A percentile compares a stretch with the other conserved stretches of the same genome.
These are phyloP conservation scores for Chrysoporthe austroafricana DNA, from an alignment of 2,329 filamentous ascomycete genomes.

Conservation along the genomic window DNA sequence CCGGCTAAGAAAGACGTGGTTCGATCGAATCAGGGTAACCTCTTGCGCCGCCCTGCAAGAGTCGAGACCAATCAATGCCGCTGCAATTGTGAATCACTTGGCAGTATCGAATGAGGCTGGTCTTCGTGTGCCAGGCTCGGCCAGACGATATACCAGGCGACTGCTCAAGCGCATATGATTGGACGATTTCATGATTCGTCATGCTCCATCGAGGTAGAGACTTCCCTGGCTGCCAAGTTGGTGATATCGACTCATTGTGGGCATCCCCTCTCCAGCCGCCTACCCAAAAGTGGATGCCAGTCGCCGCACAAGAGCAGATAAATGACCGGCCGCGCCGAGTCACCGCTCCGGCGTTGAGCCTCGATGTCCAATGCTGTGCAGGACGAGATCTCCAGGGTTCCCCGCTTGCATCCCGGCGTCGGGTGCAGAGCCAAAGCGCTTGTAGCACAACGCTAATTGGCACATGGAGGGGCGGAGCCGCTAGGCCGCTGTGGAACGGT, in stretches of 20 bases:
- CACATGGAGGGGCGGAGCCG: slow-evolving; percentile 17
- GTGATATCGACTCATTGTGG: not conserved
- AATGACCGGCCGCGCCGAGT: not conserved
- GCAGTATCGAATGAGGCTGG: not conserved
- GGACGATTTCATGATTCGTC: not conserved
- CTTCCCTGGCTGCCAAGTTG: not conserved
- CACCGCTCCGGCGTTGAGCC: not conserved
- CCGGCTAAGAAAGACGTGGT: not conserved
- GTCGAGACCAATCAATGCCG: not conserved
- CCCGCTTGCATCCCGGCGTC: slow-evolving; percentile 6
- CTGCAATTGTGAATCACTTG: not conserved
- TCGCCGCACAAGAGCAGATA: no score
- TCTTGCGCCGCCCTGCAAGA: not conserved
- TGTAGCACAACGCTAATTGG: slow-evolving; percentile 28
- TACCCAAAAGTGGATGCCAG: not conserved
- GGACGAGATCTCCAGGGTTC: slow-evolving; percentile 23
- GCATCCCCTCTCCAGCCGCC: not conserved
- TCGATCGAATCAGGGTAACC: not conserved
- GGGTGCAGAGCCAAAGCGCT: slow-evolving; percentile 22
- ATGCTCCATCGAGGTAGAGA: no score
- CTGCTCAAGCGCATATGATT: not conserved
- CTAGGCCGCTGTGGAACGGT: not conserved
- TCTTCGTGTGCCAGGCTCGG: not conserved
- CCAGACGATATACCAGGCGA: not conserved
- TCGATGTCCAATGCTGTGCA: slow-evolving; percentile 8